Conservation (phyloP, 2,329 filamentous ascomycete species). For the Fusarium redolens region DNA sequence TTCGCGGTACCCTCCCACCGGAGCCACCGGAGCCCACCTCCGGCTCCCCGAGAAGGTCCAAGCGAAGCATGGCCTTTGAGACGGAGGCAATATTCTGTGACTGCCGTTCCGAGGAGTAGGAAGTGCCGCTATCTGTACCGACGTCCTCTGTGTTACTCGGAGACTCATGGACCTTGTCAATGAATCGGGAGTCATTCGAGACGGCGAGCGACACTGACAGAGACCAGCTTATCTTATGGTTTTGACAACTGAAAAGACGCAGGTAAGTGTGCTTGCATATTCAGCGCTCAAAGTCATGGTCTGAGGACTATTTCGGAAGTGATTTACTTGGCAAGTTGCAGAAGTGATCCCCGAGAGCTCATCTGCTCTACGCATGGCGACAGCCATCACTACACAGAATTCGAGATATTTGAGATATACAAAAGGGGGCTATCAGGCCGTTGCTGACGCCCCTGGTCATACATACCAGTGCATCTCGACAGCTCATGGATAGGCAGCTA, state of each 20-base stretch:
- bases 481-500: too few species aligned
- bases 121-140: neutral
- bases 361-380: neutral
- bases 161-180: neutral
- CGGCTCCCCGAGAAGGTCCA: neutral
- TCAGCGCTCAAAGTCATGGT: too few species aligned
- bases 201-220: neutral
- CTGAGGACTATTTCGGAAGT: neutral
- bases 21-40: neutral
- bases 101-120: neutral
- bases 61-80: neutral
- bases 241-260: too few species aligned
- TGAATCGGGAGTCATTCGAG: neutral
- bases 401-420: neutral
- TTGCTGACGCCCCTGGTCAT: too few species aligned
- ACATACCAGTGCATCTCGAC: neutral
- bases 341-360: too few species aligned
- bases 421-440: too few species aligned
- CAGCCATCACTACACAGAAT: neutral
- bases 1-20: neutral
- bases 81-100: neutral
- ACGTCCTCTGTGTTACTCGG: neutral
- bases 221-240: neutral
- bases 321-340: neutral
- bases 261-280: too few species aligned